Evolutionary conservation across 768 basidiomycete genomes (phyloP).

Genomic region (Austroboletus eburneus): DNA sequence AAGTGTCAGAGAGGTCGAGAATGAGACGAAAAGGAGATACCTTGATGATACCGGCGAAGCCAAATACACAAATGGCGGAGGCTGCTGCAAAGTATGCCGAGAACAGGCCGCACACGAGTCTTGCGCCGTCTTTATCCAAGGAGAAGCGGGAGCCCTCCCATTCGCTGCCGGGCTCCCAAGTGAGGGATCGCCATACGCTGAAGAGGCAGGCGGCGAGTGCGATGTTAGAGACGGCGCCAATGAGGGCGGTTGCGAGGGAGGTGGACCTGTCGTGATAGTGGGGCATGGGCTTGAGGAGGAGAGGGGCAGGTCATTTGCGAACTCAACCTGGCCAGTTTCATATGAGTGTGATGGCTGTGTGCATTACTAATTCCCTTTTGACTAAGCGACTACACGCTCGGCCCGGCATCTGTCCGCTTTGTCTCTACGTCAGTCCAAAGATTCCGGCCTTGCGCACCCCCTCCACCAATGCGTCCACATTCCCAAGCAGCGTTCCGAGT

Average conservation of each 20-base stretch:
- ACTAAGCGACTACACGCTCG: background rate
- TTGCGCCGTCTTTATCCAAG: slow-evolving; percentile 39
- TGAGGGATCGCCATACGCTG: slow-evolving; percentile 40
- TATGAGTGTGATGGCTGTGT: background rate
- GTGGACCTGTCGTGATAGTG: slow-evolving; percentile 29
- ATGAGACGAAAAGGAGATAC: slow-evolving; percentile 35
- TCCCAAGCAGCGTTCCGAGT: slow-evolving; percentile 78
- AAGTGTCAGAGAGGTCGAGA: background rate
- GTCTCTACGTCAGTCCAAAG: slow-evolving; percentile 62
- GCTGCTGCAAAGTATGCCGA: slow-evolving; percentile 65
- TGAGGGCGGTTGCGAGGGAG: slow-evolving; percentile 34
- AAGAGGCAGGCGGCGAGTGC: slow-evolving; percentile 39
- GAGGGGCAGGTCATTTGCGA: background rate
- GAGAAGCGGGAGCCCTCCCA: slow-evolving; percentile 44
- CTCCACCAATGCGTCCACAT: slow-evolving; percentile 88
- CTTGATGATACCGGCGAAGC: slow-evolving; percentile 65
- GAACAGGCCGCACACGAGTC: slow-evolving; percentile 57
- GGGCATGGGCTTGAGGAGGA: slow-evolving; percentile 2
- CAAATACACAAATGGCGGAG: slow-evolving; percentile 58
- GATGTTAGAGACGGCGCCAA: slow-evolving; percentile 40
- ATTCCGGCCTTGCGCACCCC: slow-evolving; percentile 83
- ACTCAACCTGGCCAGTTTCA: slow-evolving; percentile 2
- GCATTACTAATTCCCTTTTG: background rate
- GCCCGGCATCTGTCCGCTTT: background rate
- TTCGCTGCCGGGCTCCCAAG: slow-evolving; percentile 46